These are phyloP conservation scores for Letharia columbiana DNA, from an alignment of 495 filamentous ascomycete genomes.

Conservation along the genomic window DNA sequence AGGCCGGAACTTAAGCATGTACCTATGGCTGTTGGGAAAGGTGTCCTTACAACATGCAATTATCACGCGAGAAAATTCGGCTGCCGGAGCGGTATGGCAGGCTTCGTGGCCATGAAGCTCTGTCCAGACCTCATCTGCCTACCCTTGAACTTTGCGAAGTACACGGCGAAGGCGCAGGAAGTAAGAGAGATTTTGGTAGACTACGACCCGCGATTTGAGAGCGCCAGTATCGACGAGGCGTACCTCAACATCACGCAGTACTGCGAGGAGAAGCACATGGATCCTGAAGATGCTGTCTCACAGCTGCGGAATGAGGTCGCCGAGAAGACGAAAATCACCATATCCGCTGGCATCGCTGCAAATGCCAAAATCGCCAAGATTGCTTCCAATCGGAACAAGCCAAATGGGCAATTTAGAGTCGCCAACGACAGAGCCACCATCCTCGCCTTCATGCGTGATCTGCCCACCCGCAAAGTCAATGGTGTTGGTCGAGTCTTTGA, in stretches of 20 bases:
- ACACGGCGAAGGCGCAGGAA: slow-evolving; percentile 81
- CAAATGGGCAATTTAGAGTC: slow-evolving; percentile 82
- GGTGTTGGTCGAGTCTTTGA: slow-evolving; percentile 91
- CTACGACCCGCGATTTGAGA: slow-evolving; percentile 88
- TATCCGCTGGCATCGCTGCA: slow-evolving; percentile 89
- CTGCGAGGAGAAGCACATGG: slow-evolving; percentile 57
- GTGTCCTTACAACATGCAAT: slow-evolving; percentile 91
- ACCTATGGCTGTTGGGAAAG: slow-evolving; percentile 88
- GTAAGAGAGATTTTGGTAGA: slow-evolving; percentile 71
- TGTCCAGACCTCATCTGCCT: slow-evolving; percentile 82
- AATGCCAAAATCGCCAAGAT: slow-evolving; percentile 95
- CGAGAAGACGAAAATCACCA: slow-evolving; percentile 71
- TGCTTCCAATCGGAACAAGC: slow-evolving; percentile 88
- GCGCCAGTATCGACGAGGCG: slow-evolving; percentile 89
- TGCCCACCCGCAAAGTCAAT: slow-evolving; percentile 85
- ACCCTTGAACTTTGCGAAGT: slow-evolving; percentile 82
- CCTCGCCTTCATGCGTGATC: slow-evolving; percentile 73
- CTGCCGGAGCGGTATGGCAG: slow-evolving; percentile 87
- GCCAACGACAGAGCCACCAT: slow-evolving; percentile 61
- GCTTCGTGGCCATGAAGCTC: slow-evolving; percentile 88
- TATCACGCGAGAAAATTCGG: slow-evolving; percentile 87
- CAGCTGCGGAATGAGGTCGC: slow-evolving; percentile 70
- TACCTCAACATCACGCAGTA: slow-evolving; percentile 94
- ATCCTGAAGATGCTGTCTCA: slow-evolving; percentile 62
- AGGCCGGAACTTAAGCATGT: slow-evolving; percentile 79